These are phyloP conservation scores for Balansia obtecta DNA, from an alignment of 2,329 filamentous ascomycete genomes.

Conservation along the genomic window DNA sequence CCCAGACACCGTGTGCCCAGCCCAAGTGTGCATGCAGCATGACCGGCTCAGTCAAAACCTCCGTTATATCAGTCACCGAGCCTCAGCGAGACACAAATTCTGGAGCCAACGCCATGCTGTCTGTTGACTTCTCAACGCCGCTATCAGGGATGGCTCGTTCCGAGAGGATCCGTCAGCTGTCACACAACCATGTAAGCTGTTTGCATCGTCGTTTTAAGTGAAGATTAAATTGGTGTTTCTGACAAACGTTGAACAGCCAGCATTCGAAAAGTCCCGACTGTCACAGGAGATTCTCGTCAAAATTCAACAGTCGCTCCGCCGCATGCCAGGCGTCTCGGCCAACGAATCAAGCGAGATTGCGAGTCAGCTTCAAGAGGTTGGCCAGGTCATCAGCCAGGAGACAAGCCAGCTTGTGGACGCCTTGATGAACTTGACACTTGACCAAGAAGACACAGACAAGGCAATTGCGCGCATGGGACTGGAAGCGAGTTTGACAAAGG, in stretches of 20 bases:
- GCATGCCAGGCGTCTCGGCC: constrained; percentile 25
- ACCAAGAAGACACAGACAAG: constrained; percentile 26
- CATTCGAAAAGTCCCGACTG: constrained; percentile 20
- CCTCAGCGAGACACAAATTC: background rate
- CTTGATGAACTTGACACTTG: constrained; percentile 23
- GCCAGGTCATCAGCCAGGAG: constrained; percentile 25
- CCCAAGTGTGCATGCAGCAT: background rate
- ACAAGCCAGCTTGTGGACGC: constrained; percentile 26
- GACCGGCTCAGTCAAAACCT: background rate
- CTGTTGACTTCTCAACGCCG: constrained; percentile 28
- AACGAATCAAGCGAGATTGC: constrained; percentile 23
- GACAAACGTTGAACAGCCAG: constrained; percentile 15
- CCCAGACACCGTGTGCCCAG: too few species aligned
- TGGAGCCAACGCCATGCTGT: constrained; percentile 17
- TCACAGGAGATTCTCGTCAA: constrained; percentile 25
- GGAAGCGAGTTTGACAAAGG: constrained; percentile 24
- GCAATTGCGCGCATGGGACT: constrained; percentile 26
- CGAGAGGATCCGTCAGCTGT: constrained; percentile 25
- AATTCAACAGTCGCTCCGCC: constrained; percentile 25
- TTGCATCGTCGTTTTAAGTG: background rate
- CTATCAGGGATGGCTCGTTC: constrained; percentile 22
- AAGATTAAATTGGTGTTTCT: background rate
- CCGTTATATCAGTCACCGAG: background rate
- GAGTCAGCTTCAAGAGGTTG: constrained; percentile 23
- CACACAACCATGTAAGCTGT: constrained; percentile 24